phyloP scores from a whole-genome alignment of 2,329 filamentous ascomycete species.

The Emmonsia crescens region DNA sequence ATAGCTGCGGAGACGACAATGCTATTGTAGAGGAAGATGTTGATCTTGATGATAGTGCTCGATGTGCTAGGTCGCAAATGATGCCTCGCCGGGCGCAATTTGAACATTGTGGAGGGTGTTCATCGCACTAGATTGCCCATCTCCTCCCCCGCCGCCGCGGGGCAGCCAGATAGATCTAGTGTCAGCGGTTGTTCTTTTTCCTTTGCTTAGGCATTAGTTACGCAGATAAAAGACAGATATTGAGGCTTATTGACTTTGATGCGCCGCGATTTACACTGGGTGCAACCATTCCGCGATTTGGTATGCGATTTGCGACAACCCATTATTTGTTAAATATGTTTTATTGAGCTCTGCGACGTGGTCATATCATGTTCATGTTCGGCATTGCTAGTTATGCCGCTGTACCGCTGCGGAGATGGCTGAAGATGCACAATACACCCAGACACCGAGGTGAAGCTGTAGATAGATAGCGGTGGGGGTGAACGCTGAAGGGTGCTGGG shows the following conservation, averaged over 20 bases:
- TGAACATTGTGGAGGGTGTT: constrained; percentile 17
- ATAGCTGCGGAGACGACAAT: constrained; percentile 1
- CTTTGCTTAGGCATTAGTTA: no score
- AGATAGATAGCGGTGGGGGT: neutral
- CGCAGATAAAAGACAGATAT: neutral
- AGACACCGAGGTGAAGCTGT: neutral
- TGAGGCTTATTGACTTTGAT: constrained; percentile 42
- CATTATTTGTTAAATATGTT: constrained; percentile 2
- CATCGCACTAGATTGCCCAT: constrained; percentile 20
- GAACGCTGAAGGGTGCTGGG: neutral
- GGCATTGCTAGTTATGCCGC: neutral
- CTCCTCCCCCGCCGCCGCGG: constrained; percentile 18
- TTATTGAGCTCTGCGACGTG: neutral
- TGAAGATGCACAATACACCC: neutral
- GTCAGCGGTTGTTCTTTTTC: neutral
- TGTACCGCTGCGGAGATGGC: neutral
- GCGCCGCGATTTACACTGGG: constrained; percentile 92
- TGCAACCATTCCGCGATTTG: constrained; percentile 96
- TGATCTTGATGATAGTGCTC: constrained; percentile 5
- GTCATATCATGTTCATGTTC: neutral
- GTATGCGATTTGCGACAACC: constrained; percentile 49
- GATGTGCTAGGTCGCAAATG: constrained; percentile 16
- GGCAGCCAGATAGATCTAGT: constrained; percentile 5
- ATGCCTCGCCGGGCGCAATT: constrained; percentile 21
- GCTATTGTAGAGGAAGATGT: constrained; percentile 2